Conservation (phyloP, 306 rosid species). For the Citrullus colocynthis region DNA sequence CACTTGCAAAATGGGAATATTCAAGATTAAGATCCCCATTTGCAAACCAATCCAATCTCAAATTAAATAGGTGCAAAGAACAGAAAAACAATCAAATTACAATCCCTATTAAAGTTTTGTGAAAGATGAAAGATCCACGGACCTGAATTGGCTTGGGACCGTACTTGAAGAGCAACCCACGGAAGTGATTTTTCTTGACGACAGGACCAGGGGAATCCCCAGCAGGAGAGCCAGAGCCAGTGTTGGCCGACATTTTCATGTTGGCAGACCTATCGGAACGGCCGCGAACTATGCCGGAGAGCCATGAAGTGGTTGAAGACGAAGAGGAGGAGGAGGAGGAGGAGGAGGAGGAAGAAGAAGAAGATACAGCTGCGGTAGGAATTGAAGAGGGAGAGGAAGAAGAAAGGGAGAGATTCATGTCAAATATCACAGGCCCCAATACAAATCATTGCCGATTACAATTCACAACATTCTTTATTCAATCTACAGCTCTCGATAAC, state of each 20-base stretch:
- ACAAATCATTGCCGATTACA: not conserved
- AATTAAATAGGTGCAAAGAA: not conserved
- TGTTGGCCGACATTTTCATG: slow-evolving; percentile 29
- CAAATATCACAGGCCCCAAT: slow-evolving; percentile 10
- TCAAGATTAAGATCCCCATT: not conserved
- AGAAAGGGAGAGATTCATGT: slow-evolving; percentile 44
- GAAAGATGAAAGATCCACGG: not conserved
- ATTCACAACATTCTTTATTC: not conserved
- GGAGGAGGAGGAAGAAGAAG: slow-evolving; percentile 31
- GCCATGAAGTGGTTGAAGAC: slow-evolving; percentile 58
- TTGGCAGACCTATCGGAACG: slow-evolving; percentile 39
- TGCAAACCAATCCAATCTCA: not conserved
- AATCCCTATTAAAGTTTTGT: not conserved
- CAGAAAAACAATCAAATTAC: not conserved
- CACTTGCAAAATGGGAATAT: not conserved
- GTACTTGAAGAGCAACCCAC: slow-evolving; percentile 81
- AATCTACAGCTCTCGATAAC: not conserved
- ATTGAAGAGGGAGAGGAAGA: slow-evolving; percentile 21
- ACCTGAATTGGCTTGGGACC: slow-evolving; percentile 95
- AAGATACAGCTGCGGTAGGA: slow-evolving; percentile 13
- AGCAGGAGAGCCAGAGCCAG: slow-evolving; percentile 12
- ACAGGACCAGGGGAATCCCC: slow-evolving; percentile 37
- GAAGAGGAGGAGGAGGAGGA: slow-evolving; percentile 22
- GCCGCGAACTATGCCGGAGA: slow-evolving; percentile 76
- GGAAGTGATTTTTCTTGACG: slow-evolving; percentile 61